phyloP scores from a whole-genome alignment of 1,284 basidiomycete genomes.

The Cryptococcus maquisensis region DNA sequence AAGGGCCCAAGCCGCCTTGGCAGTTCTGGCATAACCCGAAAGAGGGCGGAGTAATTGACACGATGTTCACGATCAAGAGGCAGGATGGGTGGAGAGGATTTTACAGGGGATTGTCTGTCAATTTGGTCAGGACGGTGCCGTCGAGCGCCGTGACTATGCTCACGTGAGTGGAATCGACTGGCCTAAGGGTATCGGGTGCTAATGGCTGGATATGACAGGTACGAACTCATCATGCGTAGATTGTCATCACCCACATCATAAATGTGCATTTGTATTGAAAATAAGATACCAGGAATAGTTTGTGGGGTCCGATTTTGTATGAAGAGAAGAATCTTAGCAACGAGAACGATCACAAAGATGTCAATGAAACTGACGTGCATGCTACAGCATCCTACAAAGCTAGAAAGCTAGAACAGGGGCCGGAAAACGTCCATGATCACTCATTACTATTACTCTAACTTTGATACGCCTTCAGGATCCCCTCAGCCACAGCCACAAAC shows the following conservation, averaged over 20 bases:
- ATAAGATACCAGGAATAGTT: not conserved
- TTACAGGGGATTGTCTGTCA: slow-evolving; percentile 85
- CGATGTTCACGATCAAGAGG: slow-evolving; percentile 64
- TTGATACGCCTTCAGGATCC: slow-evolving; percentile 12
- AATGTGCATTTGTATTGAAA: slow-evolving; percentile 48
- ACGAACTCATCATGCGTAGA: slow-evolving; percentile 52
- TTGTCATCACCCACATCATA: slow-evolving; percentile 37
- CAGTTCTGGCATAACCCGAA: slow-evolving; percentile 15
- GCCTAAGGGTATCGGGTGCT: slow-evolving; percentile 49
- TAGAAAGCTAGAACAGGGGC: not conserved
- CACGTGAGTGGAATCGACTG: slow-evolving; percentile 61
- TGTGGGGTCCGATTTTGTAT: not conserved
- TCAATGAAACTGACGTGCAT: not conserved
- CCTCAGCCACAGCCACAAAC: slow-evolving; percentile 40
- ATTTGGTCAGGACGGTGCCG: slow-evolving; percentile 85
- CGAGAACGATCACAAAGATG: too few relatives aligned
- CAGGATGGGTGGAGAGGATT: slow-evolving; percentile 82
- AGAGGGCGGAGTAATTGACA: slow-evolving; percentile 61
- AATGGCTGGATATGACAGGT: slow-evolving; percentile 43
- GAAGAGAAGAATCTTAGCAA: not conserved
- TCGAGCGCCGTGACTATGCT: slow-evolving; percentile 90
- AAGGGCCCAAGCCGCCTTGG: slow-evolving; percentile 6
- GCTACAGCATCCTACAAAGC: not conserved
- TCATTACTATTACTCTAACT: not conserved
- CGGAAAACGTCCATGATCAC: not conserved